Evolutionary conservation across 106 monocot species (phyloP), one percentile per base, ranked within the genome.

Genomic region (Amphibolis antarctica): DNA sequence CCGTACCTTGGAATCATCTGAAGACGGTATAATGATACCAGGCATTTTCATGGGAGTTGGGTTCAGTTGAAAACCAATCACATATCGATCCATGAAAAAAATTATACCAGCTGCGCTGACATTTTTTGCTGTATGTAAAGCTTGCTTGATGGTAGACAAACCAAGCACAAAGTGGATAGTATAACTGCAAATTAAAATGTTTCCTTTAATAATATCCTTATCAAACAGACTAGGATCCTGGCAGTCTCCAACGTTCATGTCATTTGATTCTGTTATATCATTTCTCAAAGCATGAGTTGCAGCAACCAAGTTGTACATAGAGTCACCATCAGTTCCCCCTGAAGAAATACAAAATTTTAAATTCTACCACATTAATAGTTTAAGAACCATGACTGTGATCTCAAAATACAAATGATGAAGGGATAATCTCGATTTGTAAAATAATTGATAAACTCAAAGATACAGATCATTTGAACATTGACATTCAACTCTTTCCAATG

Each of bases 41-140:
- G 96, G 86, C 3, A 90, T 84, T 26, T 58, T 62, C 89, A 96
- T 96, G 1, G 96, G 96, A 60, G 78, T 90, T 23, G 96, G 96
- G 48, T 96, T 90, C 46, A 90, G 72, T 68, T 89, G 96, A 78
- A 90, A 96, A 29, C 90, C 89, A 42, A 84, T 27, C 42, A 96
- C 86, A 84, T 80, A 90, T 48, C 84, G 84, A 77, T 90, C 89
- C 86, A 90, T 78, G 68, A 80, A 90, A 76, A 96, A 90, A 44
- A 96, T 72, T 67, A 96, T 64, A 17, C 96, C 96, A 42, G 58
- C 63, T 56, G 90, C 89, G 66, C 96, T 96, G 59, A 85, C 78
- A 78, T 96, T 96, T 60, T 84, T 82, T 5, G 96, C 96, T 4
- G 96, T 86, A 44, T 76, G 52, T 56, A 96, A 45, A 43, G 96